Percentiles rank a stretch among this genome's conserved stretches.
Evolutionary conservation across 306 rosid genomes (phyloP).

Genomic region (Vicia sativa): DNA sequence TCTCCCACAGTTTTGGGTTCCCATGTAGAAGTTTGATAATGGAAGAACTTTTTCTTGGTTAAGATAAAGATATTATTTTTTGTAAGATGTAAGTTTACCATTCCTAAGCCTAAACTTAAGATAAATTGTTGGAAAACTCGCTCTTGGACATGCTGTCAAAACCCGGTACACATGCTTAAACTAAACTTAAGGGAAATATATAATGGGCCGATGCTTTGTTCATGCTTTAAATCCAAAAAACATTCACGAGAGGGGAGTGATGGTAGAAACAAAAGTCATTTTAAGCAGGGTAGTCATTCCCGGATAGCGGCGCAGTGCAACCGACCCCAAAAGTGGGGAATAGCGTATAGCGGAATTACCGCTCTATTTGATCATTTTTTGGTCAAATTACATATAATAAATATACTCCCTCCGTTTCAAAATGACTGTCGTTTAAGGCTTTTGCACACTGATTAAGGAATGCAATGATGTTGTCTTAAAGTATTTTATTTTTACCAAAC

Average conservation of each 20-base stretch:
- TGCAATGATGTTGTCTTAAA: too few species aligned
- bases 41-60: background rate
- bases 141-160: background rate
- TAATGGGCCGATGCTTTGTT: background rate
- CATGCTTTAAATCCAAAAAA: background rate
- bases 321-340: too few species aligned
- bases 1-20: background rate
- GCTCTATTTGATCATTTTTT: too few species aligned
- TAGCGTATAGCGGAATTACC: too few species aligned
- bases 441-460: too few species aligned
- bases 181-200: background rate
- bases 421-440: too few species aligned
- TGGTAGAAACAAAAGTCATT: background rate
- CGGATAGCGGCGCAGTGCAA: too few species aligned
- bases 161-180: slow-evolving; percentile 2
- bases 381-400: too few species aligned
- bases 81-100: background rate
- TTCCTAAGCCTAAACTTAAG: slow-evolving; percentile 2
- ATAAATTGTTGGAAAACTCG: background rate
- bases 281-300: background rate
- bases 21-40: background rate
- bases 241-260: background rate
- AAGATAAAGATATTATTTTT: slow-evolving; percentile 20
- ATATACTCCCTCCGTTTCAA: too few species aligned
- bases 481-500: too few species aligned